Evolutionary conservation across 2,329 filamentous ascomycete genomes (phyloP), one percentile per base, ranked within the genome.

Genomic region (Aschersonia sp.): DNA sequence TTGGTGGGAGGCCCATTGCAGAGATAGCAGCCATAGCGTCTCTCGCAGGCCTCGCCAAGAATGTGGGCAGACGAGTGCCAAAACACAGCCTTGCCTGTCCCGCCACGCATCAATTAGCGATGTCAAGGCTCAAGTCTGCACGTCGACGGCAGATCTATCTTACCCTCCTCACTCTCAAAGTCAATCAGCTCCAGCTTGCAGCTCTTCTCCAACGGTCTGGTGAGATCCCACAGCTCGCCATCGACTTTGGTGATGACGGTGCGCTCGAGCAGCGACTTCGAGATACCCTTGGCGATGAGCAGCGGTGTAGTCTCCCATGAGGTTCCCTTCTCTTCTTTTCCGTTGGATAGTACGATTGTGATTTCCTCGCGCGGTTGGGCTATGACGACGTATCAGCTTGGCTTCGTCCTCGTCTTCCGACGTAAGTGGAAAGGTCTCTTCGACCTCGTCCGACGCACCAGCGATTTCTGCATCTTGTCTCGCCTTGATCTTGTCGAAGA

Each of bases 31-130:
- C 89, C 87, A 61, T 89, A 98, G 58, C 89, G 78, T 60, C 85
- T 78, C 68, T 98, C 92, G 45, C 84, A 85, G 51, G 89, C 89
- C 68, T 97, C 92, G 56, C 92, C 92, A n/a, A 98, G 78, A 54
- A 94, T 83, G 65, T 98, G 92, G 43, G 92, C 92, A 58, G 84
- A 91, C 28, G 88, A 94, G 67, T 97, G 92, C 91, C 91, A 98
- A 71, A 96, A 98, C 49, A 97, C 91, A 64, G 87, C 87, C 70
- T 92, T 89, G 59, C 88, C 91, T 68, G 47, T 29, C 20, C 10
- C n/a, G 28, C 10, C 20, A 6, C 10, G 40, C 10, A n/a, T 5
- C 10, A 38, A n/a, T 42, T 42, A 42, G 40, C 40, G 29, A 31
- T 31, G 43, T 2, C 43, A n/a, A 29, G 9, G 41, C 41, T 6